phyloP scores from a whole-genome alignment of 1,284 basidiomycete species.

The Rhodotorula sp. region DNA sequence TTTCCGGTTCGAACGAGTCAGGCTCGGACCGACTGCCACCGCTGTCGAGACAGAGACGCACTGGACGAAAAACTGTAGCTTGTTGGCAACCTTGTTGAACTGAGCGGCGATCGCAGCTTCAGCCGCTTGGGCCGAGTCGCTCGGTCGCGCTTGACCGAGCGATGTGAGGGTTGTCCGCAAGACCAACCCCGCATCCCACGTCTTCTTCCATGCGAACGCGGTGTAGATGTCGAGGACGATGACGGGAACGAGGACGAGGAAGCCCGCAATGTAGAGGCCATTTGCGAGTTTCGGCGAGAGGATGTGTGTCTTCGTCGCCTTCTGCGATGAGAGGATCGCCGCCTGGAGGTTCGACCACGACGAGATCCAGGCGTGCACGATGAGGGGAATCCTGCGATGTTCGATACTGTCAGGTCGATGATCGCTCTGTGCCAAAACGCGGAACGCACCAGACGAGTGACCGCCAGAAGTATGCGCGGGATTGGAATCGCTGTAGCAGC shows the following conservation, averaged over 20 bases:
- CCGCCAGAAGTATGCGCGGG: slow-evolving; percentile 17
- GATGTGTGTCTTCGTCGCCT: slow-evolving; percentile 13
- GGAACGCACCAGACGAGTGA: slow-evolving; percentile 10
- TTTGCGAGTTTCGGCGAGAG: slow-evolving; percentile 19
- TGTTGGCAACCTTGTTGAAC: neutral
- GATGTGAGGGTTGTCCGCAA: neutral
- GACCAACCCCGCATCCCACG: neutral
- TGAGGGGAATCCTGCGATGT: slow-evolving; percentile 6
- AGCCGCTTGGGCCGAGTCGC: neutral
- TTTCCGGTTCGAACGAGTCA: neutral
- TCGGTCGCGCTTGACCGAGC: too few relatives aligned
- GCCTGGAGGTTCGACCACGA: slow-evolving; percentile 22
- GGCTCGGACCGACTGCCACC: too few relatives aligned
- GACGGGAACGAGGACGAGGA: slow-evolving; percentile 5
- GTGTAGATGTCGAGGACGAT: slow-evolving; percentile 6
- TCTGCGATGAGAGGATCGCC: slow-evolving; percentile 8
- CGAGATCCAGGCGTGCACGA: slow-evolving; percentile 18
- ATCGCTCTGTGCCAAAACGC: too few relatives aligned
- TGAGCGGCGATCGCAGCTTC: neutral
- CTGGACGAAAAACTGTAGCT: slow-evolving; percentile 10
- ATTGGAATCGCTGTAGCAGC: neutral
- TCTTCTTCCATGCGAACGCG: neutral
- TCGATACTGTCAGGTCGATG: neutral
- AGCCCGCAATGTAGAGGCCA: slow-evolving; percentile 10
- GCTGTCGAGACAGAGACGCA: too few relatives aligned